Evolutionary conservation across 225 moss, liverwort and hornwort species (phyloP), one percentile per base, ranked within the genome.

Genomic region (Physcomitrellopsis africana): DNA sequence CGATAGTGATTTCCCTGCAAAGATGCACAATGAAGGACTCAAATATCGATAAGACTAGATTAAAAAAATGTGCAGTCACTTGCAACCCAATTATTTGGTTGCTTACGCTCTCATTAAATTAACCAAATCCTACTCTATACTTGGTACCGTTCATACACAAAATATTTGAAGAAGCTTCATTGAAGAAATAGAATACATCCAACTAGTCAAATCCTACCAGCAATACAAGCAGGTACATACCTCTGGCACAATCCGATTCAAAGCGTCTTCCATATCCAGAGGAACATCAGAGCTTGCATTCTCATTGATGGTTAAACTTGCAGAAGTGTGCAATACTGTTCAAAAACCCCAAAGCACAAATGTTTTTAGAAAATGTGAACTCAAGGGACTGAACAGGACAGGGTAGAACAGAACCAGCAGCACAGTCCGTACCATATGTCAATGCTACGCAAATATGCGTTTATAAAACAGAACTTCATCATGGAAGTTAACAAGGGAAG

Each of bases 221-320:
- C 43, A 57, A 9, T 43, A 63, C 44, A 57, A 62, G 51, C 37
- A 75, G 17, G 63, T 29, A 72, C 83, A 41, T 74, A 93, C 97
- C 91, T 99, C 94, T 69, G 97, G 97, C 32, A 99, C 97, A 65
- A 99, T 89, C 67, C 93, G 86, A 77, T 99, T 99, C 15, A 99
- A 82, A 43, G 95, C 81, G 80, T 99, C 99, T 79, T 99, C 99
- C 99, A 99, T 99, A 76, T 99, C 99, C 81, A 95, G 66, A 62
- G 93, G 95, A 75, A 99, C 99, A 84, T 99, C 99, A 54, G 93
- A 77, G 80, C 99, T 99, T n/a, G 93, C 93, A 67, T 99, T 99
- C 76, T 99, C 99, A 71, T 99, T 99, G 72, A 99, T 95, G 19
- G 99, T 99, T 84, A 99, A 83, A 81, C 99, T 99, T 67, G 95